Conservation (phyloP, 176 grass and related monocot species). For the Bothriochloa decipiens region DNA sequence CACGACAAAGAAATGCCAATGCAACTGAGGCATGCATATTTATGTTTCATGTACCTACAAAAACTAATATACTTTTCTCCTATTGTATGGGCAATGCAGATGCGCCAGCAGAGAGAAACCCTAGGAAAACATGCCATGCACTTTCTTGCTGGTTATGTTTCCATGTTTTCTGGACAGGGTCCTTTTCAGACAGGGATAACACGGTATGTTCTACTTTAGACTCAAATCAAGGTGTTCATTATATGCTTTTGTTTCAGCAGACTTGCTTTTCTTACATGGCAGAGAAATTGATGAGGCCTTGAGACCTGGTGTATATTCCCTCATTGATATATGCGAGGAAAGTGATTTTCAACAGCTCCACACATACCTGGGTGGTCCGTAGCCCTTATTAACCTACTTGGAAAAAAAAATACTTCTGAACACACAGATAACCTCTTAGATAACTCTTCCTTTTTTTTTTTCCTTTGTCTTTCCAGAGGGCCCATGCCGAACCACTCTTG, state of each 20-base stretch:
- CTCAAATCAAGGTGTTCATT: constrained; percentile 14
- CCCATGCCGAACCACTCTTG: constrained; percentile 80
- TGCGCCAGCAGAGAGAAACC: constrained; percentile 91
- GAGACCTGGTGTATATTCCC: constrained; percentile 87
- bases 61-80: constrained; percentile 37
- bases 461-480: constrained; percentile 64
- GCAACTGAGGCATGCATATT: constrained; percentile 19
- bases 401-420: constrained; percentile 8
- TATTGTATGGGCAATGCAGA: constrained; percentile 60
- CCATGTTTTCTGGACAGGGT: constrained; percentile 81
- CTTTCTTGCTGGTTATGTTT: constrained; percentile 90
- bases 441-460: constrained; percentile 18
- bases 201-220: constrained; percentile 55
- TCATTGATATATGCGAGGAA: constrained; percentile 92
- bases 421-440: constrained; percentile 11
- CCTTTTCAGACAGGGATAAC: constrained; percentile 77
- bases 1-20: constrained; percentile 2
- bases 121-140: constrained; percentile 66
- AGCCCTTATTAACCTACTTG: constrained; percentile 14
- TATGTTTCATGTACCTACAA: constrained; percentile 3
- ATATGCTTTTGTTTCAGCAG: constrained; percentile 25
- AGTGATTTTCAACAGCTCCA: constrained; percentile 94
- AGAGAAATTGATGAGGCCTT: constrained; percentile 88
- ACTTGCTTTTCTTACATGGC: constrained; percentile 27
- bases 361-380: constrained; percentile 87